phyloP scores from a whole-genome alignment of 495 filamentous ascomycete species.

The Trypethelium eluteriae region DNA sequence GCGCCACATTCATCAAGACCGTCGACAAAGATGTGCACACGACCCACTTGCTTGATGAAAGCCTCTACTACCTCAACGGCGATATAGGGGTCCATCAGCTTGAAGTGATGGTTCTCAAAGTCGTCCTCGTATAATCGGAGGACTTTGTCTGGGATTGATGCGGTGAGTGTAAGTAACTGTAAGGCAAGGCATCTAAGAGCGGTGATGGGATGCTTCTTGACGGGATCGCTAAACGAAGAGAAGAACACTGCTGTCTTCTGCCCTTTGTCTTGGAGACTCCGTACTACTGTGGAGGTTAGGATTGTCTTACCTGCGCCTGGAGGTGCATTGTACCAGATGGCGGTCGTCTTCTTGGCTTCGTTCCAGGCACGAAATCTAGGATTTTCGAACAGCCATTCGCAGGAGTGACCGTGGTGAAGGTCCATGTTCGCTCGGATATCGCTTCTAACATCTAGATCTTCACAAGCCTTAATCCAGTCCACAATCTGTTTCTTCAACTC shows the following conservation, averaged over 20 bases:
- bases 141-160: constrained; percentile 25
- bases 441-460: constrained; percentile 23
- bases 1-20: constrained; percentile 35
- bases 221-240: constrained; percentile 31
- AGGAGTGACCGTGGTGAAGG: constrained; percentile 26
- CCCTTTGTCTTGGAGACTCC: constrained; percentile 20
- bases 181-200: constrained; percentile 29
- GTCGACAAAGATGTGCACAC: constrained; percentile 31
- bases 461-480: constrained; percentile 25
- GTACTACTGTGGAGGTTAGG: constrained; percentile 24
- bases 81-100: constrained; percentile 18
- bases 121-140: constrained; percentile 25
- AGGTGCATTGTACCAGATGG: constrained; percentile 31
- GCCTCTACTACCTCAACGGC: constrained; percentile 22
- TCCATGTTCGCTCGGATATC: constrained; percentile 24
- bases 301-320: constrained; percentile 35
- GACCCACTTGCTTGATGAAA: constrained; percentile 24
- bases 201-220: constrained; percentile 23
- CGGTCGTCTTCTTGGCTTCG: constrained; percentile 18
- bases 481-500: constrained; percentile 15
- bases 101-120: constrained; percentile 18
- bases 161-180: constrained; percentile 25
- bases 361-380: constrained; percentile 25
- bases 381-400: constrained; percentile 32
- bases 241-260: constrained; percentile 30